Base-by-base conservation (phyloP, 2,329 filamentous ascomycete genomes). In the Mollisia scopiformis region DNA sequence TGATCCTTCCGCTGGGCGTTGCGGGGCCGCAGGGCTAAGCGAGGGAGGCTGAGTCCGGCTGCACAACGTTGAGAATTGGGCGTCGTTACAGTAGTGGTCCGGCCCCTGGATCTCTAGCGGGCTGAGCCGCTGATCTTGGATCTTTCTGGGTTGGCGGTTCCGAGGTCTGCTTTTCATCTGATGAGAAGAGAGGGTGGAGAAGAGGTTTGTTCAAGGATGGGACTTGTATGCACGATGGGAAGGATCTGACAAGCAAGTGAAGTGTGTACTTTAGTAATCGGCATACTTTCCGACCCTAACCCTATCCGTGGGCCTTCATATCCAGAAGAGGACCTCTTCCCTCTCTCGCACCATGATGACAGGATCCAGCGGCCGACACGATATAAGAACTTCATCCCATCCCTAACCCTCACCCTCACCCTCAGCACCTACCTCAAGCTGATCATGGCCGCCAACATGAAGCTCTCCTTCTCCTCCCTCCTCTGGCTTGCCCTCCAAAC, bases 401-500 rank as follows among this genome's bases (percentile, higher is more conserved):
- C 23, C 21, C 23, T 8, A 28, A 25, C 28, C n/a, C 10, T 47
- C 43, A 27, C 13, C 43, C 5, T 27, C 43, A 47, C 21, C n/a
- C n/a, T 31, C 25, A 50, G 47, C 25, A 31, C 25, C 47, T 1
- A 30, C 23, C 30, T 8, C 13, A 27, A 16, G 19, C 25, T 23
- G n/a, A n/a, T 33, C 19, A 37, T 54, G 3, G 10, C 3, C 28
- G 51, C 14, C 49, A 62, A 33, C 27, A 66, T 69, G 67, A 61
- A 58, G 41, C 46, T 59, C 55, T 59, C 47, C 14, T 28, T 61
- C 25, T 31, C 52, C 7, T 33, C 54, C 10, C 51, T 55, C 49
- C 27, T 61, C 1, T 59, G 55, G 25, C 57, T 63, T 16, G 39
- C 62, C 1, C 35, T 55, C 7, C 55, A 54, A 28, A 35, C 56